Conservation (phyloP, 2,329 filamentous ascomycete genomes). For the Colletotrichum liaoningense region DNA sequence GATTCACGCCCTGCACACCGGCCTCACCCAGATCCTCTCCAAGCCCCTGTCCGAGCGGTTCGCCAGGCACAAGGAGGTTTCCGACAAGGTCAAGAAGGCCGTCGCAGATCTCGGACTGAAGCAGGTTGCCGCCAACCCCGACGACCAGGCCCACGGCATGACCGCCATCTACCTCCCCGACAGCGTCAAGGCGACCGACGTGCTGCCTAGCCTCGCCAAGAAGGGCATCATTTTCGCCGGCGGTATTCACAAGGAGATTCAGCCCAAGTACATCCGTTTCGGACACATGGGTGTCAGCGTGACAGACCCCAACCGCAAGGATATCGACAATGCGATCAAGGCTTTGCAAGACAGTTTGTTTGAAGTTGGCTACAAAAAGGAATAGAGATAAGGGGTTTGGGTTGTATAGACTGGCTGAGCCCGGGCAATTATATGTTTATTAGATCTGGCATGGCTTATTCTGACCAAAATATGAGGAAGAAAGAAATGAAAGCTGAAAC, state of each 20-base stretch:
- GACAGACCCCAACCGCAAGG: slow-evolving; percentile 80
- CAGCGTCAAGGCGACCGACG: slow-evolving; percentile 80
- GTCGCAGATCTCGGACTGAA: slow-evolving; percentile 84
- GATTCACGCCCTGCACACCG: slow-evolving; percentile 90
- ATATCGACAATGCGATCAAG: slow-evolving; percentile 86
- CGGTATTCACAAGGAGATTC: slow-evolving; percentile 96
- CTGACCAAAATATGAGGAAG: neutral
- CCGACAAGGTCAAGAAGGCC: slow-evolving; percentile 87
- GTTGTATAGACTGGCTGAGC: neutral
- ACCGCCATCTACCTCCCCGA: slow-evolving; percentile 97
- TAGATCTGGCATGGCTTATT: neutral
- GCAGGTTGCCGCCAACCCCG: slow-evolving; percentile 85
- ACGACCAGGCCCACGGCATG: slow-evolving; percentile 97
- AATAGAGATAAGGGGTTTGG: slow-evolving; percentile 40
- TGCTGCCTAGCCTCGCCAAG: slow-evolving; percentile 86
- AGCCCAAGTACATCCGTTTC: slow-evolving; percentile 91
- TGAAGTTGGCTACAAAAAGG: slow-evolving; percentile 76
- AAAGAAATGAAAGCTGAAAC: neutral
- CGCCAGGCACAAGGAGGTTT: slow-evolving; percentile 80
- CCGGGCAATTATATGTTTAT: neutral
- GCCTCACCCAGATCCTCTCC: slow-evolving; percentile 86
- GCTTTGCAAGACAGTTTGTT: slow-evolving; percentile 79
- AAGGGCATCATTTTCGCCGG: slow-evolving; percentile 95
- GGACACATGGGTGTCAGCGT: slow-evolving; percentile 98
- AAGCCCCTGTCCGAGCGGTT: slow-evolving; percentile 85